A percentile compares a stretch with the other conserved stretches of the same genome.
These are phyloP conservation scores for Cercospora brassicicola DNA, from an alignment of 2,329 filamentous ascomycete species.

Conservation along the genomic window DNA sequence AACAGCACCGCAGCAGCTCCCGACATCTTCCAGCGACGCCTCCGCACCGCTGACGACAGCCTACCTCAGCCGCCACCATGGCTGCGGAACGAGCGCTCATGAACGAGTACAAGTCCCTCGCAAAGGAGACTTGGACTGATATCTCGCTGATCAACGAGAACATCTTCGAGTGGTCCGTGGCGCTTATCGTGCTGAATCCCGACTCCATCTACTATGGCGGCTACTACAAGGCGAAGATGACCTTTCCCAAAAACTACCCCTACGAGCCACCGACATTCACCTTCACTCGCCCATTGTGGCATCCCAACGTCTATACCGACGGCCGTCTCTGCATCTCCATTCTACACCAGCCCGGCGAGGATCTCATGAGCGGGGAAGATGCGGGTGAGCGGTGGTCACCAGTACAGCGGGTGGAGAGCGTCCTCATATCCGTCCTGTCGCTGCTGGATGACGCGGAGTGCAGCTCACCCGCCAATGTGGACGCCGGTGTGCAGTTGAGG, in stretches of 20 bases:
- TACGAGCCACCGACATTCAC: conserved; percentile 87
- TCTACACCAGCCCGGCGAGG: conserved; percentile 86
- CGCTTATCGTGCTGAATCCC: conserved; percentile 86
- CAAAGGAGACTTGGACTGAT: conserved; percentile 90
- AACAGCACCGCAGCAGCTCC: neutral
- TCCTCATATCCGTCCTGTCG: conserved; percentile 86
- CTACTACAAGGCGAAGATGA: conserved; percentile 90
- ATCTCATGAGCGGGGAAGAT: conserved; percentile 84
- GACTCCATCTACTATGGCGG: conserved; percentile 90
- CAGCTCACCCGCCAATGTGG: conserved; percentile 90
- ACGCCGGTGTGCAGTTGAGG: conserved; percentile 82
- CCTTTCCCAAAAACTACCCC: conserved; percentile 84
- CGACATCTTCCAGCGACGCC: neutral
- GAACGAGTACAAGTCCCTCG: conserved; percentile 79
- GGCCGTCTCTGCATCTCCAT: conserved; percentile 96
- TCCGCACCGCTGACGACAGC: neutral
- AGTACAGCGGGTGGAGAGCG: conserved; percentile 89
- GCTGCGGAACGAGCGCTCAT: conserved; percentile 78
- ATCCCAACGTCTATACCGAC: conserved; percentile 91
- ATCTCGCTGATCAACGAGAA: conserved; percentile 83
- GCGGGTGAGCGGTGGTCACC: conserved; percentile 94
- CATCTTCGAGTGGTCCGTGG: conserved; percentile 83
- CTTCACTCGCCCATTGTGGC: conserved; percentile 76
- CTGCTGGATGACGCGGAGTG: conserved; percentile 93
- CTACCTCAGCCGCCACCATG: conserved; percentile 13